Evolutionary conservation across 2,329 filamentous ascomycete species (phyloP), one percentile per base, ranked within the genome.

Genomic region (Fusarium sp.): DNA sequence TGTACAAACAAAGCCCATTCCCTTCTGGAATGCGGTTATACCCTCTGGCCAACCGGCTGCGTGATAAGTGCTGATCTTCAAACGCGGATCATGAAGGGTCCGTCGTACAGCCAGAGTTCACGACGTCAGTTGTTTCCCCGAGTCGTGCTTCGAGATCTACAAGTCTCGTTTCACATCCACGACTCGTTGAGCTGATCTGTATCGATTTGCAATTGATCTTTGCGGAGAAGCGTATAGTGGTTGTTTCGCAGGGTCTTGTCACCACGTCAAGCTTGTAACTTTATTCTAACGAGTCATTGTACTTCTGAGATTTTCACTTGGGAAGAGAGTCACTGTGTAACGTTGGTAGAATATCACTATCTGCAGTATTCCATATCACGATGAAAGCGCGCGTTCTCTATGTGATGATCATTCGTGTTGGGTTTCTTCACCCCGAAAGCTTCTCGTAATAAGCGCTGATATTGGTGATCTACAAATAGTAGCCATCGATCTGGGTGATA

Each of bases 11-110:
- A 41, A 29, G 21, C 39, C 29, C 25, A 52, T 46, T 42, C 35
- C 46, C 46, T 71, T 73, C 62, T 71, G 70, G 70, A 68, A 73
- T 73, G 70, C 46, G 31, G 37, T 45, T 23, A 54, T 37, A 27
- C 37, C 16, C 37, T 49, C 42, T 29, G 37, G 45, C 70, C 70
- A 73, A 73, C 45, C 49, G 29, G 27, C 31, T 25, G 8, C 37
- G 33, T 42, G 33, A 35, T 29, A 57, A n/a, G 6, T 35, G 70
- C 63, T 58, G 70, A 73, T 73, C 70, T 21, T 48, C 44, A 27
- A 41, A 37, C 42, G 58, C 61, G 39, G 61, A 58, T 51, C 56
- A 19, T 59, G 19, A 70, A 70, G 60, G 65, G 66, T 67, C 66
- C 56, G 60, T 61, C 25, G 42, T 46, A 59, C 52, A 31, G 29